These are phyloP conservation scores for Cytospora chrysosperma DNA, from an alignment of 2,329 filamentous ascomycete species.

Conservation along the genomic window DNA sequence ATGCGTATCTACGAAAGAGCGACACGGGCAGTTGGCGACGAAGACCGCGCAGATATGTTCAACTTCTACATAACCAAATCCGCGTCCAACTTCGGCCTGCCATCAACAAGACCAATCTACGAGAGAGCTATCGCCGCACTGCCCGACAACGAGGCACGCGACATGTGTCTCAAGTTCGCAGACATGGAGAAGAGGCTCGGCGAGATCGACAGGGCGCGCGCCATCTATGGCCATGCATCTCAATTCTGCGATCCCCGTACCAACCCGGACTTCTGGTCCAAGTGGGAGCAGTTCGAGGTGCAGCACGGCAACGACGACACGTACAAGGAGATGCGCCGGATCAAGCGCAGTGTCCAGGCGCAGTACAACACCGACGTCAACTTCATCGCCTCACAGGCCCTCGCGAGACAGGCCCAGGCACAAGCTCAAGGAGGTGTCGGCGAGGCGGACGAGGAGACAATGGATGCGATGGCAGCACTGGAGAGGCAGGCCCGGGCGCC, in stretches of 20 bases:
- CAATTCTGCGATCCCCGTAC: constrained; percentile 97
- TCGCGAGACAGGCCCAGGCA: constrained; percentile 71
- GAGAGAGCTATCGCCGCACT: constrained; percentile 93
- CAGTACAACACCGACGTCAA: constrained; percentile 99
- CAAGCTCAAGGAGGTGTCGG: constrained; percentile 44
- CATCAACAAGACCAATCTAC: constrained; percentile 92
- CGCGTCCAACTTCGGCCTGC: constrained; percentile 94
- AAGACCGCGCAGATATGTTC: constrained; percentile 96
- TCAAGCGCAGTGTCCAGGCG: constrained; percentile 95
- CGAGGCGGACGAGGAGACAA: constrained; percentile 48
- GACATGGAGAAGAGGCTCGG: constrained; percentile 57
- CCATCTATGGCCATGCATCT: constrained; percentile 93
- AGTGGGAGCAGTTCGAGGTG: constrained; percentile 97
- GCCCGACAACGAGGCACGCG: constrained; percentile 87
- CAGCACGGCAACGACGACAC: constrained; percentile 99
- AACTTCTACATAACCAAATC: constrained; percentile 99
- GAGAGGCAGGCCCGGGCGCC: constrained; percentile 88
- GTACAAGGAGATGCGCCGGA: constrained; percentile 97
- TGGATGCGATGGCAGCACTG: constrained; percentile 85
- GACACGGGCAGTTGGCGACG: constrained; percentile 89
- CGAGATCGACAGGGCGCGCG: constrained; percentile 81
- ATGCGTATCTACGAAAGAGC: constrained; percentile 99
- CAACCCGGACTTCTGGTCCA: constrained; percentile 86
- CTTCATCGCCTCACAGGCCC: constrained; percentile 93
- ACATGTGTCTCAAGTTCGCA: constrained; percentile 99